These are phyloP conservation scores for Nemania sp. DNA, from an alignment of 2,329 filamentous ascomycete genomes.

Conservation along the genomic window DNA sequence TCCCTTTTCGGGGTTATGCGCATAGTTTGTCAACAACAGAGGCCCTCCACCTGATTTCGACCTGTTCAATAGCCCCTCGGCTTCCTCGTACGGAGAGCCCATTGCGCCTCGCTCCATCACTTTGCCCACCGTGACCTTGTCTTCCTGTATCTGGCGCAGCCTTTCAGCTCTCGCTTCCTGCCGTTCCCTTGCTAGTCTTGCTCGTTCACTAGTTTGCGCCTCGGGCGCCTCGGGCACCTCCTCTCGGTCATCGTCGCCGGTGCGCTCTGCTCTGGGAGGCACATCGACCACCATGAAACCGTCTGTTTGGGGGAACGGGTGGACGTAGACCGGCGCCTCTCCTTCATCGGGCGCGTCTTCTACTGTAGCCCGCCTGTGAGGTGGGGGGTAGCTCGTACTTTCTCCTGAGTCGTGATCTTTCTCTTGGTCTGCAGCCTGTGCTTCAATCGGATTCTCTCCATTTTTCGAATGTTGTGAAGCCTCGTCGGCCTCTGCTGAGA, in stretches of 20 bases:
- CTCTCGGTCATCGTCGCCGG: background rate
- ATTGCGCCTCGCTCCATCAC: constrained; percentile 7
- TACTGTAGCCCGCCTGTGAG: constrained; percentile 1
- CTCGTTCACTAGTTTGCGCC: background rate
- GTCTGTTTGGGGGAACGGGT: background rate
- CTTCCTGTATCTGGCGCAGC: constrained; percentile 9
- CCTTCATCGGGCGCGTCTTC: constrained; percentile 8
- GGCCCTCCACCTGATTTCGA: background rate
- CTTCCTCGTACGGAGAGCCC: constrained; percentile 14
- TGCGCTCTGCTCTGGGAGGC: too few species aligned
- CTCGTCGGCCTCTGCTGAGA: background rate
- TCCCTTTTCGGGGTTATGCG: constrained; percentile 2
- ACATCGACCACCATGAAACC: too few species aligned
- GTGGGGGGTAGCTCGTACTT: background rate
- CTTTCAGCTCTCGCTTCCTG: constrained; percentile 9
- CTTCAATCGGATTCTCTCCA: background rate
- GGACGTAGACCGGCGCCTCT: background rate
- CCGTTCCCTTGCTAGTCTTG: constrained; percentile 2
- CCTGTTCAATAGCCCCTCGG: background rate
- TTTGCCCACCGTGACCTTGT: constrained; percentile 5
- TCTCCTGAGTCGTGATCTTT: background rate
- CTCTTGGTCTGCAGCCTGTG: background rate
- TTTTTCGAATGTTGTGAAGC: background rate
- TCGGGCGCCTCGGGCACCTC: background rate
- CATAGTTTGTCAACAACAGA: constrained; percentile 8